Evolutionary conservation across 2,329 filamentous ascomycete genomes (phyloP), one percentile per base, ranked within the genome.

Genomic region (Diaporthe helianthi): DNA sequence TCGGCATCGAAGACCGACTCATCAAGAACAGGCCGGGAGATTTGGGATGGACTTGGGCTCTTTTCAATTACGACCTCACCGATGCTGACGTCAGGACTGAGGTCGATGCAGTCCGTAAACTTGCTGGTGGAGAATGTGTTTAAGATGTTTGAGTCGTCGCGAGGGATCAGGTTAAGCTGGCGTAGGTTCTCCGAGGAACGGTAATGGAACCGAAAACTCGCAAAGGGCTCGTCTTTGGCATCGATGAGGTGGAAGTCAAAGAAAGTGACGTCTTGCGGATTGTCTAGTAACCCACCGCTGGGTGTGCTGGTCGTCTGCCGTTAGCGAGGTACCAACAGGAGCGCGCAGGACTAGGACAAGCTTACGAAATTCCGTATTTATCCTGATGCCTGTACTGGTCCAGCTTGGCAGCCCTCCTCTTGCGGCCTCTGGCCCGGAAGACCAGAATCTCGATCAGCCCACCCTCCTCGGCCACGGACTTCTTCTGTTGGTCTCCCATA

Each of bases 181-280:
- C 78, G 74, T 13, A 89, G 80, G 66, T 81, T 83, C 12, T 80
- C 78, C 82, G 81, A 84, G 8, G 84, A 86, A 36, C 86, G 82
- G 72, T 89, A 89, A 70, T 89, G 84, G 71, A 89, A 87, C 31
- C 80, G 80, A 70, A 89, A 89, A 0, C 81, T 82, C 5, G 82
- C 83, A 71, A 83, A 88, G 0, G 87, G 87, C 2, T 76, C 79
- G 52, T 87, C 83, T 66, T 80, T 84, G 0, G 84, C 76, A 68
- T 89, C 87, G 26, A 82, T 74, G 4, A 89, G 78, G 52, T 81
- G 76, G 77, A 84, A 89, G 71, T 86, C 81, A 72, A 85, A 88
- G 75, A 82, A 88, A 13, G 76, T 80, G 13, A 82, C 80, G 53
- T 85, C 80, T 72, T 87, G 79, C 3, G 86, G 85, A 22, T 79